Percentiles rank a stretch among this genome's conserved stretches.
phyloP scores from a whole-genome alignment of 1,284 basidiomycete species.

The Exobasidium cylindrosporum region DNA sequence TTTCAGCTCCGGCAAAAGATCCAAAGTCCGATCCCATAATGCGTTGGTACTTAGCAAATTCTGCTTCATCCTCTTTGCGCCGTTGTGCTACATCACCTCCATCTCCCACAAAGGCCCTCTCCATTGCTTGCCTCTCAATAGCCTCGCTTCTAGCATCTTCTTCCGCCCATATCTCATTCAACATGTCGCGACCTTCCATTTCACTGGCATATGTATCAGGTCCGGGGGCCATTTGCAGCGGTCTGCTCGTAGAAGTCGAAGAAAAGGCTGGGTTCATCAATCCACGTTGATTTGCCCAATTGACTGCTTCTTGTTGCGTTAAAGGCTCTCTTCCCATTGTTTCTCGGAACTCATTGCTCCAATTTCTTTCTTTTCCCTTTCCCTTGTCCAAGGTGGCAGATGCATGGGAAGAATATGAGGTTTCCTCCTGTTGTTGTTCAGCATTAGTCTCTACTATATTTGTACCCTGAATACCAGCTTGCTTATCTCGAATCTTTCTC shows the following conservation, averaged over 20 bases:
- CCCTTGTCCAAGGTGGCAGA: constrained; percentile 25
- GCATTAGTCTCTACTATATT: constrained; percentile 63
- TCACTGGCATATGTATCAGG: neutral
- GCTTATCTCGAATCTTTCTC: constrained; percentile 75
- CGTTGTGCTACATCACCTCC: constrained; percentile 41
- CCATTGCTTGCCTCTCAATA: constrained; percentile 22
- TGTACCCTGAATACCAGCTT: constrained; percentile 78
- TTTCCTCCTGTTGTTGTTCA: constrained; percentile 17
- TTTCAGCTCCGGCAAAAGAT: neutral
- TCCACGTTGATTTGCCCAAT: neutral
- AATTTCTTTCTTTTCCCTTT: constrained; percentile 22
- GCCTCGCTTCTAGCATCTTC: constrained; percentile 42
- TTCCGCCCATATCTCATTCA: constrained; percentile 51
- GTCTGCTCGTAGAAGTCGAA: neutral
- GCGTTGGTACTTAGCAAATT: constrained; percentile 38
- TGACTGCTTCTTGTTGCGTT: neutral
- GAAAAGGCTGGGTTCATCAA: neutral
- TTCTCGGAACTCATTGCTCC: neutral
- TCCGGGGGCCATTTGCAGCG: neutral
- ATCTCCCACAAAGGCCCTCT: constrained; percentile 42
- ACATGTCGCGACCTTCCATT: constrained; percentile 18
- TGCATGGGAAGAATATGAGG: neutral
- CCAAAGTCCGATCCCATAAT: constrained; percentile 28
- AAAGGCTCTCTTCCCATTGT: neutral
- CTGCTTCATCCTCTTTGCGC: constrained; percentile 44